Base-by-base conservation (phyloP, 768 basidiomycete species). In the Cantharellus cinnabarinus region DNA sequence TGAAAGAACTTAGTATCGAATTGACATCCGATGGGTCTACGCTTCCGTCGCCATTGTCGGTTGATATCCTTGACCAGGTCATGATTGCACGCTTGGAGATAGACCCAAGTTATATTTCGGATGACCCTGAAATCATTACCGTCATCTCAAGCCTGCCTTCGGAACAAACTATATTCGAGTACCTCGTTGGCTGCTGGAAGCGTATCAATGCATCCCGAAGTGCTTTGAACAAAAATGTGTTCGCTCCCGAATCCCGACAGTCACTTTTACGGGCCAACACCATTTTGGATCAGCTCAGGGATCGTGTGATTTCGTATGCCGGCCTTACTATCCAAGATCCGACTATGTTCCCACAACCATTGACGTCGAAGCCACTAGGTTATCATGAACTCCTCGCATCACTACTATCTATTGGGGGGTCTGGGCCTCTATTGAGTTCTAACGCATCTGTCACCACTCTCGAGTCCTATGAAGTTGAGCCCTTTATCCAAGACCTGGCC, bases 281-380 rank as follows among this genome's bases (percentile, higher is more conserved):
- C 38, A 69, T 78, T n/a, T 73, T 89, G 29, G 85, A 90, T 50
- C 88, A 82, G 68, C 68, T 86, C 42, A 82, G 84, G n/a, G 77
- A 84, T 59, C 75, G 95, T 14, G 70, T 97, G 56, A 79, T 98
- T 63, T 89, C 84, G 59, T 95, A 95, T 71, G 79, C 83, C 5
- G 93, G 91, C 3, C 75, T 97, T 54, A 85, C 78, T 34, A 73
- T 99, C 5, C 89, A 93, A 70, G 91, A 93, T 61, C 87, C 93
- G 1, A 82, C 81, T 42, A 93, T 97, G 84, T 98, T 99, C 64
- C 86, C 89, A 54, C 89, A 95, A 64, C 93, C 91, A 54, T 2
- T 7, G 14, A 50, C 20, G 37, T 3, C 14, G 14, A 57, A 58
- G 52, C 40, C 50, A 34, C 14, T 34, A 88, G 86, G 94, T 7